phyloP scores from a whole-genome alignment of 352 stramenopile genomes.

The Phytopythium vexans region DNA sequence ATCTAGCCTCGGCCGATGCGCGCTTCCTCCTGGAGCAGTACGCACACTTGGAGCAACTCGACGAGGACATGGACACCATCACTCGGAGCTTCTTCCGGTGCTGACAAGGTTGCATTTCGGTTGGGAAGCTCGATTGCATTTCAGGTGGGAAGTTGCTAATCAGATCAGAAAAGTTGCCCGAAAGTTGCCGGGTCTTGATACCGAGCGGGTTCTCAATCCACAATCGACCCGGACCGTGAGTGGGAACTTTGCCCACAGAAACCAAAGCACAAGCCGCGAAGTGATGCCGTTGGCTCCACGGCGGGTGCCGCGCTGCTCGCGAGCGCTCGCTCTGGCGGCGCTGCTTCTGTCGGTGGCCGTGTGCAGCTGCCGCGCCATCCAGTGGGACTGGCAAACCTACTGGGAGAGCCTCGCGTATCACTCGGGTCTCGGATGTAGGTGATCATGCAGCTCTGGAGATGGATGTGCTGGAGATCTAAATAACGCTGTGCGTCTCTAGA shows the following conservation, averaged over 20 bases:
- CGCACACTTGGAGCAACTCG: constrained; percentile 17
- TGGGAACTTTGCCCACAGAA: too few species aligned
- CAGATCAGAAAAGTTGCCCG: not conserved
- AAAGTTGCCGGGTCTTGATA: not conserved
- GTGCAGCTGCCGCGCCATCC: constrained; percentile 7
- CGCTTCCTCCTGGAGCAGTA: constrained; percentile 20
- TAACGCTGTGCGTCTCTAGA: constrained; percentile 23
- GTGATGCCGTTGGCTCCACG: constrained; percentile 1
- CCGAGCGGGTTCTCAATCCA: too few species aligned
- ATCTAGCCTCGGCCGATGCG: constrained; percentile 9
- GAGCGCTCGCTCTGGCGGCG: not conserved
- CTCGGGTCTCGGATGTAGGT: constrained; percentile 48
- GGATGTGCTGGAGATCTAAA: constrained; percentile 5
- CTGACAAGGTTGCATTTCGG: too few species aligned
- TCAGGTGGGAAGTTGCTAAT: too few species aligned
- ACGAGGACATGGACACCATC: constrained; percentile 23
- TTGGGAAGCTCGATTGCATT: too few species aligned
- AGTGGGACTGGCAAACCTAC: constrained; percentile 26
- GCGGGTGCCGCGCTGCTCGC: not conserved
- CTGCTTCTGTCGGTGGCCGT: constrained; percentile 14
- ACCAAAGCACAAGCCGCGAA: not conserved
- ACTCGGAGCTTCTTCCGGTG: constrained; percentile 20
- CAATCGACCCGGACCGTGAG: too few species aligned
- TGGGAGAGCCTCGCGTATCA: constrained; percentile 44
- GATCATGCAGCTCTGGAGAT: not conserved